Percentiles rank a stretch among this genome's conserved stretches.
These are phyloP conservation scores for Citrus sinensis DNA, from an alignment of 345 rosid species.

Conservation along the genomic window DVS_A1.0 CM039161.1:22621501-22622000, in stretches of 20 bases:
- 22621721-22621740: constrained; percentile 68
- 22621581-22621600: constrained; percentile 14
- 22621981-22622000: constrained; percentile 51
- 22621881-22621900: not conserved
- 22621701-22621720: constrained; percentile 49
- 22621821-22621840: constrained; percentile 62
- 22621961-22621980: constrained; percentile 88
- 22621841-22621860: constrained; percentile 39
- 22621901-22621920: not conserved
- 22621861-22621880: not conserved
- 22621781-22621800: constrained; percentile 45
- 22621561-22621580: not conserved
- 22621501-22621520: not conserved
- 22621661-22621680: constrained; percentile 54
- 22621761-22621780: constrained; percentile 84
- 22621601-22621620: constrained; percentile 71
- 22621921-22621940: constrained; percentile 70
- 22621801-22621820: constrained; percentile 37
- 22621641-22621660: constrained; percentile 61
- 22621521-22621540: not conserved
- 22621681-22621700: constrained; percentile 51
- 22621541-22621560: not conserved
- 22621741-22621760: constrained; percentile 67
- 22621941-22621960: constrained; percentile 65
- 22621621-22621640: constrained; percentile 97